Base-by-base conservation (phyloP, 2,329 filamentous ascomycete species). In the Lecanoromycetidae sp. region DNA sequence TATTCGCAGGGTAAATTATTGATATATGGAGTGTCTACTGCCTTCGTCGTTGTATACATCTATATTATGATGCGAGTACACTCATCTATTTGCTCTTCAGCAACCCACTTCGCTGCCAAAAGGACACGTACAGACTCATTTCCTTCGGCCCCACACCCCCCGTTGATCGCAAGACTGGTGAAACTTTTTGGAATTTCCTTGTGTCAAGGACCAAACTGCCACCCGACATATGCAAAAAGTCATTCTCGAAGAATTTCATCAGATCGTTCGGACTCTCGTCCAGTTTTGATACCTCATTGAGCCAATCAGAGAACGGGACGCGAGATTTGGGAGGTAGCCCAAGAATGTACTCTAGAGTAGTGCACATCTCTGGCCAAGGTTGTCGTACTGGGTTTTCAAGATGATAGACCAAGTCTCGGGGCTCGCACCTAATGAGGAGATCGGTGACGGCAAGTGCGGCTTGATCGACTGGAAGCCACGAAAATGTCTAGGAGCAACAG, bases 341-440 rank as follows among this genome's bases (percentile, higher is more conserved):
- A 10, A 52, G 33, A 13, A 38, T 32, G 19, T 19, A 34, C 15
- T 33, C 48, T 5, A 50, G 25, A 9, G 38, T 15, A 8, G 15
- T 30, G 10, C 15, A 46, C 4, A 33, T 19, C 19, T 49, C 49
- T 13, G 27, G 32, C 49, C 46, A 52, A 25, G 46, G n/a, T 36
- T 52, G 49, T 23, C 49, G 15, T n/a, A 52, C 30, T 4, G 49
- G 49, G 27, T 52, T 52, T 25, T 52, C 49, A 19, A 52, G 23
- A 27, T 52, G 49, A 26, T 40, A 49, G 13, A 45, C 46, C 10
- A 48, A 17, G 7, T 44, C n/a, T 17, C 3, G 27, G 3, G 29
- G 27, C 27, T 38, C 4, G 8, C 13, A 13, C 19, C 17, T 20
- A 19, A 50, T 36, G 7, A 50, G 20, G 7, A 50, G 19, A 2